Evolutionary conservation across 1,284 basidiomycete species (phyloP), one percentile per base, ranked within the genome.

Genomic region (Cutaneotrichosporon spelunceum): DNA sequence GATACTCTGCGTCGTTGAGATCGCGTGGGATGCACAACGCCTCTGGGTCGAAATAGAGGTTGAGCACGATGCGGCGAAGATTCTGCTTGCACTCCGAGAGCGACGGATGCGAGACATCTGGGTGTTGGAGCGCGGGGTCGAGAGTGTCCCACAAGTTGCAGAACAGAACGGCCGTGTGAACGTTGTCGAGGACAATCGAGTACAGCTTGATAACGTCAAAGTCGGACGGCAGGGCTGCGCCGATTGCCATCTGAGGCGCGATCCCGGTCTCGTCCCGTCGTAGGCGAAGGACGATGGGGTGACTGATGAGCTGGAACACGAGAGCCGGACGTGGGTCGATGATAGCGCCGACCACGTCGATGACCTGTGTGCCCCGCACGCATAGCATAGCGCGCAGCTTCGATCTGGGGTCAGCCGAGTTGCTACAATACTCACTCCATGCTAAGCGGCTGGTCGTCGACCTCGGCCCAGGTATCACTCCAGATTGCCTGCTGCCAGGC

Each of bases 401-500:
- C 19, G 48, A 50, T 7, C 48, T 50, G 27, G 48, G 3, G 48
- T 50, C 48, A 50, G 48, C 27, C 2, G 3, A 5, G 23, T 24
- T 2, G 10, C 16, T 6, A 11, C 16, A 14, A 3, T 16, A 19
- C 48, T 50, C 27, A 50, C 48, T 50, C 48, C 19, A 27, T 29
- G 48, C 14, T 19, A 6, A 50, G 27, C 16, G 48, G 26, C 26
- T 8, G 24, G 27, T 30, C 48, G 48, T 49, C 26, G 24, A 30
- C 27, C 26, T 30, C 48, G 26, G 27, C 48, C 4, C 48, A 26
- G 3, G 13, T 50, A 27, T 50, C 48, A 5, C 27, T 50, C 48
- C 48, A 50, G 13, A 50, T 9, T 9, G 48, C 48, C 48, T 30
- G 48, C 26, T 50, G 48, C 48, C 48, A 50, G 14, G 48, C 27